Evolutionary conservation across 139 green algal genomes (phyloP).

Genomic region (Astrephomene gubernaculifera): DNA sequence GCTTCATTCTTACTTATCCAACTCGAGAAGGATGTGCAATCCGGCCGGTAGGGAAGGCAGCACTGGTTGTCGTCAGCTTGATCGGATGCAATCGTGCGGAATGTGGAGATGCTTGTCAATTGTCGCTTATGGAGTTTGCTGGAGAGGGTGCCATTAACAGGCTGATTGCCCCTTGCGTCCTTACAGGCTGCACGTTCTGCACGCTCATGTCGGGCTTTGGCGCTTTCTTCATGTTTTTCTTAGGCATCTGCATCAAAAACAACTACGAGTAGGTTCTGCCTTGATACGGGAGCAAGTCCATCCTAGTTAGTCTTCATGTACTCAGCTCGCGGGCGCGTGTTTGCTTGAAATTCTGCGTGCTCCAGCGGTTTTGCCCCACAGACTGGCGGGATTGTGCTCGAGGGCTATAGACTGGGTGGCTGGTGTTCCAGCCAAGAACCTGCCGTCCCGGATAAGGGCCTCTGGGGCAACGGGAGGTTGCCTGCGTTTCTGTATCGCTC

Average conservation of each 20-base stretch:
- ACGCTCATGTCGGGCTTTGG: conserved; percentile 38
- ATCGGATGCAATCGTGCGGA: background rate
- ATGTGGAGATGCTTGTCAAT: background rate
- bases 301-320: no score
- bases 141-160: background rate
- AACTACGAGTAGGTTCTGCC: conserved; percentile 46
- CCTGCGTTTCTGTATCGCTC: background rate
- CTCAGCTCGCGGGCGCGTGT: no score
- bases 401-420: background rate
- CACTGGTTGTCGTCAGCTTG: background rate
- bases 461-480: background rate
- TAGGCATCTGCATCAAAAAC: conserved; percentile 43
- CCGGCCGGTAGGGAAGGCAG: conserved; percentile 15
- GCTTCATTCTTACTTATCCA: no score
- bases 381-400: background rate
- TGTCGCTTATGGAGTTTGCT: background rate
- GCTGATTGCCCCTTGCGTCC: background rate
- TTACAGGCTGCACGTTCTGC: conserved; percentile 43
- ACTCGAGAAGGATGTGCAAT: conserved; percentile 17
- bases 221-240: conserved; percentile 46
- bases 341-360: no score
- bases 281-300: no score
- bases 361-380: no score
- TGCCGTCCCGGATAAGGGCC: background rate
- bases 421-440: background rate